Conservation (phyloP, 192 early-diverging fungal species). For the Chytriomyces sp. region DNA sequence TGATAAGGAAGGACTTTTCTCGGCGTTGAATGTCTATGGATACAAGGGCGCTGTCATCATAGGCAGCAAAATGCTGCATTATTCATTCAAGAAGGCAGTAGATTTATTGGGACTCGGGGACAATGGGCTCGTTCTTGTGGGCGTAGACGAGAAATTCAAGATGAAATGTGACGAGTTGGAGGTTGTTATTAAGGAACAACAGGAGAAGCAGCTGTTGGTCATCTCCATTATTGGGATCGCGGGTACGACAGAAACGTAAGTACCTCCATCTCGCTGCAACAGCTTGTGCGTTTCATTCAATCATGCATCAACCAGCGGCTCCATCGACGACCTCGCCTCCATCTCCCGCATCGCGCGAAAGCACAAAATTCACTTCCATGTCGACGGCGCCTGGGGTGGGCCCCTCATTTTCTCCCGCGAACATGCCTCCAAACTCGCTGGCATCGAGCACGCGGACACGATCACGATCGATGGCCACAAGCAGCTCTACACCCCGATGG, state of each 20-base stretch:
- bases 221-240: slow-evolving; percentile 56
- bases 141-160: slow-evolving; percentile 48
- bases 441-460: slow-evolving; percentile 53
- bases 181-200: slow-evolving; percentile 38
- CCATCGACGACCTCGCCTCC: slow-evolving; percentile 46
- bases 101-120: slow-evolving; percentile 62
- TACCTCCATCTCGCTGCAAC: not conserved
- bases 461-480: slow-evolving; percentile 66
- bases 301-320: slow-evolving; percentile 27
- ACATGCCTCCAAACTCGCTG: slow-evolving; percentile 47
- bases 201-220: slow-evolving; percentile 37
- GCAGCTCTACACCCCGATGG: slow-evolving; percentile 64
- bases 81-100: slow-evolving; percentile 63
- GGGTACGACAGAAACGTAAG: slow-evolving; percentile 58
- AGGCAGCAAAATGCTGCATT: slow-evolving; percentile 53
- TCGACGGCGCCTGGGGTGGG: slow-evolving; percentile 63
- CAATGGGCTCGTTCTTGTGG: slow-evolving; percentile 48
- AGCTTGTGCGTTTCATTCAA: not conserved
- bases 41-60: slow-evolving; percentile 57
- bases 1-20: slow-evolving; percentile 55
- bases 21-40: slow-evolving; percentile 46
- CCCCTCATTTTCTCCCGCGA: slow-evolving; percentile 58
- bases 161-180: slow-evolving; percentile 53
- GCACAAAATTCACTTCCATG: slow-evolving; percentile 55
- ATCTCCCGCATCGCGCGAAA: slow-evolving; percentile 33